Evolutionary conservation across 208 protist genomes (phyloP).

Genomic region (Trypanosoma rangeli): DNA sequence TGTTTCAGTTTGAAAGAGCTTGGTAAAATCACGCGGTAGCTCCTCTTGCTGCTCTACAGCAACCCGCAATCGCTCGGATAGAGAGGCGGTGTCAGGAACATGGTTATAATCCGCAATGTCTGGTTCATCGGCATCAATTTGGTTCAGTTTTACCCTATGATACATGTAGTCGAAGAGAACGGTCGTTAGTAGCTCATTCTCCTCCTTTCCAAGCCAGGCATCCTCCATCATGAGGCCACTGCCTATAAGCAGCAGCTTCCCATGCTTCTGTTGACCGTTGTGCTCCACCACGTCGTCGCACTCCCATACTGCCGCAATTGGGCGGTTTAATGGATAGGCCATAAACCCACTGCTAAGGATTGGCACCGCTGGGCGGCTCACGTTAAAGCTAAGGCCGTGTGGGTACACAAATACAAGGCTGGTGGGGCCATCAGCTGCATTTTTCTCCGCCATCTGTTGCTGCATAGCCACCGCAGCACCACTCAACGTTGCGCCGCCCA

Average conservation of each 20-base stretch:
- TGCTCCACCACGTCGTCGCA: constrained; percentile 66
- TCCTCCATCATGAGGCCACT: constrained; percentile 92
- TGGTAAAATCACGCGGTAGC: constrained; percentile 93
- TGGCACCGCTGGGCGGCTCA: constrained; percentile 92
- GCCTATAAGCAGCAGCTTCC: constrained; percentile 91
- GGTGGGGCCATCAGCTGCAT: constrained; percentile 38
- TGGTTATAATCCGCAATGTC: constrained; percentile 95
- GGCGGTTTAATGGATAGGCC: constrained; percentile 95
- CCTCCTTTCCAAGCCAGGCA: constrained; percentile 93
- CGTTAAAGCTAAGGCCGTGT: constrained; percentile 94
- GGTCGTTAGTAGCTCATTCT: constrained; percentile 88
- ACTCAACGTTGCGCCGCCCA: constrained; percentile 31
- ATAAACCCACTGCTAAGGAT: constrained; percentile 95
- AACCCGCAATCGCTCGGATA: constrained; percentile 92
- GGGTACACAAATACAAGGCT: constrained; percentile 94
- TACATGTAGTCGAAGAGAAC: constrained; percentile 90
- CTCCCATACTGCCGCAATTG: constrained; percentile 87
- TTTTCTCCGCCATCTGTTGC: constrained; percentile 46
- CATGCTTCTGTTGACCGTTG: constrained; percentile 74
- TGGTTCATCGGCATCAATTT: constrained; percentile 94
- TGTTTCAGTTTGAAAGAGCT: constrained; percentile 91
- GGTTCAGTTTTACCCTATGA: constrained; percentile 88
- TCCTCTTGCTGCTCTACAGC: constrained; percentile 96
- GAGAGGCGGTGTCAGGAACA: constrained; percentile 93
- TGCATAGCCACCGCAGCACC: constrained; percentile 25